Conservation (phyloP, 805 yeast species). For the Ogataea methylovora region DNA sequence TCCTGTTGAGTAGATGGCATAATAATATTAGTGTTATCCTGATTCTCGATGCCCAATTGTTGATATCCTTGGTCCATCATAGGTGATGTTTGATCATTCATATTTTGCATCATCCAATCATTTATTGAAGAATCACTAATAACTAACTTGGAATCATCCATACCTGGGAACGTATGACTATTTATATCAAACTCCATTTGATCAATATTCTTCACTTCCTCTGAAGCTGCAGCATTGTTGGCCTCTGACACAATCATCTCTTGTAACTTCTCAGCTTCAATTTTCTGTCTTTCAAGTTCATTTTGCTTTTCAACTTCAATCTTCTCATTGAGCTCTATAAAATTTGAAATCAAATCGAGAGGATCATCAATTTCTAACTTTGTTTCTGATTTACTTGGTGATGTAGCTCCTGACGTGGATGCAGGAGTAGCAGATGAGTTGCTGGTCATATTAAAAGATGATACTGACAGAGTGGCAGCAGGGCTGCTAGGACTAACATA, state of each 20-base stretch:
- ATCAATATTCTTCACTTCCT: slow-evolving; percentile 6
- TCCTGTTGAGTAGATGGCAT: neutral
- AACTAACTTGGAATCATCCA: slow-evolving; percentile 1
- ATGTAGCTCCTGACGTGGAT: slow-evolving; percentile 1
- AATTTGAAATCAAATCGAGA: slow-evolving; percentile 20
- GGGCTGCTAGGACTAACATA: neutral
- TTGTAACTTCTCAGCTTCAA: neutral
- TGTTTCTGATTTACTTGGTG: slow-evolving; percentile 1
- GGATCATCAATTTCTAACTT: slow-evolving; percentile 15
- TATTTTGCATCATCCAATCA: slow-evolving; percentile 2
- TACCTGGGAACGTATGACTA: neutral
- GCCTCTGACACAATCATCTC: slow-evolving; percentile 23
- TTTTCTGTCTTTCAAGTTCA: slow-evolving; percentile 2
- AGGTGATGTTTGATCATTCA: neutral
- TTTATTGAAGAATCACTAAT: neutral
- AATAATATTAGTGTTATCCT: slow-evolving; percentile 5
- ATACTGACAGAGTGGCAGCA: neutral
- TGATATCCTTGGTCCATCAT: neutral
- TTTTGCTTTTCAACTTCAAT: slow-evolving; percentile 6
- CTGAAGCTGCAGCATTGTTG: slow-evolving; percentile 14
- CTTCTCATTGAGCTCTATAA: slow-evolving; percentile 14
- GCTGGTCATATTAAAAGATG: neutral
- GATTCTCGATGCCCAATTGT: slow-evolving; percentile 2
- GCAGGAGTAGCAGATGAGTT: neutral
- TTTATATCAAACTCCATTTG: slow-evolving; percentile 1